A percentile compares a stretch with the other conserved stretches of the same genome.
Conservation (phyloP, 768 basidiomycete species). For the Termitomyces eurrhizus region DNA sequence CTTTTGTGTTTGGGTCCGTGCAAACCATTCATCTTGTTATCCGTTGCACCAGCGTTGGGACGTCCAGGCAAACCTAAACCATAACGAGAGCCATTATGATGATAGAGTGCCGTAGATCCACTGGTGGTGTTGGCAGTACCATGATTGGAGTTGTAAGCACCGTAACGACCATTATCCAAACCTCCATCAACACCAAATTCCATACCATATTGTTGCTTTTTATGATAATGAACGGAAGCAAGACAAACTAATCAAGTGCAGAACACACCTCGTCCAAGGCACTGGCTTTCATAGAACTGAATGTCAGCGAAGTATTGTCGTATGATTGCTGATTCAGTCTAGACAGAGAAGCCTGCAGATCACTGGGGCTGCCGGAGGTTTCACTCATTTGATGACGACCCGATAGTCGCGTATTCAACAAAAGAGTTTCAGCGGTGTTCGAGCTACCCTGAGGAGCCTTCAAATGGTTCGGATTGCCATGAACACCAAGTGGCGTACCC, state of each 20-base stretch:
- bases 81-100: constrained; percentile 75
- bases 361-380: constrained; percentile 42
- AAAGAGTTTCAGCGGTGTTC: constrained; percentile 55
- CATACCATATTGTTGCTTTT: constrained; percentile 47
- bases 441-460: constrained; percentile 73
- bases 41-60: constrained; percentile 41
- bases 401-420: constrained; percentile 58
- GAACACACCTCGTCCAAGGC: constrained; percentile 55
- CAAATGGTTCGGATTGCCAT: constrained; percentile 44
- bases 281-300: constrained; percentile 45
- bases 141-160: constrained; percentile 42
- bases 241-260: constrained; percentile 5
- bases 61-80: constrained; percentile 62
- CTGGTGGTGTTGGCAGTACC: constrained; percentile 33
- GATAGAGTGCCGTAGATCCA: constrained; percentile 75
- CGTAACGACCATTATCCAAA: constrained; percentile 51
- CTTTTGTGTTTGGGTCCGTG: constrained; percentile 95
- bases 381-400: constrained; percentile 50
- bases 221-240: constrained; percentile 9
- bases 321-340: constrained; percentile 59
- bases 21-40: constrained; percentile 83
- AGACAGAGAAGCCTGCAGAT: constrained; percentile 72
- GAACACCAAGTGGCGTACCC: constrained; percentile 69
- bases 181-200: constrained; percentile 47
- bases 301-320: constrained; percentile 50